Conservation (phyloP, 1,284 basidiomycete genomes). For the Termitomyces sp. region DNA sequence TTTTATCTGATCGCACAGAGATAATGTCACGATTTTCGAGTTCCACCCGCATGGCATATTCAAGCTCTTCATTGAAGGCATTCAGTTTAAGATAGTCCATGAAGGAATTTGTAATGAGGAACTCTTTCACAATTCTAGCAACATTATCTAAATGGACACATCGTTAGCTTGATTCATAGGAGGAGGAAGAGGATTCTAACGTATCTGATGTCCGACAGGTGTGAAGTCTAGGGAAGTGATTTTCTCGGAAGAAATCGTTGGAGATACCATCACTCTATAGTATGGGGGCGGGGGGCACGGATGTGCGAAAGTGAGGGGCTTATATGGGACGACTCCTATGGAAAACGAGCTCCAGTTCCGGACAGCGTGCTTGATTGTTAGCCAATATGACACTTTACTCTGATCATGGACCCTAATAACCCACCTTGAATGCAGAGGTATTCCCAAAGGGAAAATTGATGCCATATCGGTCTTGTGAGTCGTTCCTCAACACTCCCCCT, state of each 20-base stretch:
- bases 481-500: too few species aligned
- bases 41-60: slow-evolving; percentile 8
- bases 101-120: neutral
- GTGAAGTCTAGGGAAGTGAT: neutral
- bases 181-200: neutral
- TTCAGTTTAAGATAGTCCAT: slow-evolving; percentile 1
- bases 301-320: too few species aligned
- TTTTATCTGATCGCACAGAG: slow-evolving; percentile 3
- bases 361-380: too few species aligned
- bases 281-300: too few species aligned
- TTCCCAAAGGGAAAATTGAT: too few species aligned
- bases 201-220: neutral
- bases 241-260: neutral
- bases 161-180: neutral
- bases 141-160: neutral
- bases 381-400: too few species aligned
- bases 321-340: too few species aligned
- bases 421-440: too few species aligned
- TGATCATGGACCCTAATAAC: too few species aligned
- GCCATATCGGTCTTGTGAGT: too few species aligned
- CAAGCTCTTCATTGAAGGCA: slow-evolving; percentile 4
- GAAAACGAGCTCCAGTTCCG: too few species aligned
- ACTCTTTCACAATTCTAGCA: slow-evolving; percentile 5
- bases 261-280: too few species aligned
- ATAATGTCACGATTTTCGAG: neutral